phyloP scores from a whole-genome alignment of 148 eudicot species.

The Heliosperma pusillum region DNA sequence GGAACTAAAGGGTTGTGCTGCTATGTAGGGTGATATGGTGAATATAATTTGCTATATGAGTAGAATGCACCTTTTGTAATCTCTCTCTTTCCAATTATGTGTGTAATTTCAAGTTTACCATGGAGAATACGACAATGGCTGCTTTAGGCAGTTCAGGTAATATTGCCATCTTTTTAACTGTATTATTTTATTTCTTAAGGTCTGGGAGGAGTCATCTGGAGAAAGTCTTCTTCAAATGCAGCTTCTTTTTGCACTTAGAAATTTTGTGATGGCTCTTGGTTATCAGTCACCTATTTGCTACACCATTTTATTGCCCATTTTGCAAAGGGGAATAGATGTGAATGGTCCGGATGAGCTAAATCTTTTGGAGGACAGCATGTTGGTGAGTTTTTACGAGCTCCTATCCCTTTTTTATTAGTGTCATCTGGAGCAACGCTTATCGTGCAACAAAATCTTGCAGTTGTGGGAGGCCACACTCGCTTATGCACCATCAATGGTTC shows the following conservation, averaged over 20 bases:
- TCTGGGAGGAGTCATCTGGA: constrained; percentile 93
- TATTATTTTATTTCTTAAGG: constrained; percentile 37
- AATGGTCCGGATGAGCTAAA: constrained; percentile 90
- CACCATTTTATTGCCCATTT: constrained; percentile 68
- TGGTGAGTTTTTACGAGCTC: constrained; percentile 37
- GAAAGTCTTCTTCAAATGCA: constrained; percentile 98
- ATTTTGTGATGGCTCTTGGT: constrained; percentile 86
- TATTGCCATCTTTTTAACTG: not conserved
- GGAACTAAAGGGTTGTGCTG: not conserved
- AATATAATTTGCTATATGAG: not conserved
- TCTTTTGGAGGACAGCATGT: constrained; percentile 92
- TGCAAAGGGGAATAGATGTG: constrained; percentile 64
- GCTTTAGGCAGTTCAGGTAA: not conserved
- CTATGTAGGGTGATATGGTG: not conserved
- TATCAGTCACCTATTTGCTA: constrained; percentile 83
- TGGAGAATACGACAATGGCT: not conserved
- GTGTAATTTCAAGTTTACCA: not conserved
- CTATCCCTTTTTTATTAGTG: not conserved
- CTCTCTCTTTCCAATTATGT: not conserved
- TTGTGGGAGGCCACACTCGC: constrained; percentile 96
- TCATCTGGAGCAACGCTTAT: constrained; percentile 1
- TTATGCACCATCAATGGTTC: constrained; percentile 84
- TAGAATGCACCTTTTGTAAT: not conserved
- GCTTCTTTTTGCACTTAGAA: constrained; percentile 83
- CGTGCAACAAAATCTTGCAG: constrained; percentile 39